Evolutionary conservation across 2,329 filamentous ascomycete genomes (phyloP), one percentile per base, ranked within the genome.

Genomic region (Aspergillus chevalieri): DNA sequence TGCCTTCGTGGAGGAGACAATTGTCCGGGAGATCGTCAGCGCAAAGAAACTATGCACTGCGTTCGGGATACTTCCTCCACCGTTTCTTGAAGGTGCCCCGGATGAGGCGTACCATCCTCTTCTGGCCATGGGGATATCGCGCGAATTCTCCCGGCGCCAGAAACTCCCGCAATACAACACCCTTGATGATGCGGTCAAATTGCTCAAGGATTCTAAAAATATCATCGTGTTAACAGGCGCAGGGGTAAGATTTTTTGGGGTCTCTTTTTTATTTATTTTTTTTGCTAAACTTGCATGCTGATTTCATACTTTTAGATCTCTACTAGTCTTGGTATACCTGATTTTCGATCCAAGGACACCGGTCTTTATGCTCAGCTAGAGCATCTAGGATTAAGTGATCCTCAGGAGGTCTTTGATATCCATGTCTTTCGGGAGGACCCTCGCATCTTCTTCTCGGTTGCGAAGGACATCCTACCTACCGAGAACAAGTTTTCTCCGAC

Each of bases 381-480:
- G 59, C 82, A 89, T 61, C 79, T 93, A 52, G 90, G 89, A 6
- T 77, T 84, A 52, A 82, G 76, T 55, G 91, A 96, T 61, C 92
- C 92, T 1, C 91, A 97, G 65, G 90, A 97, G 64, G 90, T 97
- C 22, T 98, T 98, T 64, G 89, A 95, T 71, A 93, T 97, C 55
- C 72, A 82, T 47, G 78, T 91, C 57, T 98, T 98, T 69, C 83
- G 84, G 59, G 80, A 91, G 44, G 87, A 97, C 64, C 93, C 93
- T 1, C 81, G 78, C 56, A 87, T 92, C 56, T 98, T 98, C 75
- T 98, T 94, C 75, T 85, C 83, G 1, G 82, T 96, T 43, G 92
- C 92, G 43, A 89, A 89, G 66, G 89, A 95, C 65, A 95, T 97
- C 56, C 74, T 97, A 26, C 90, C 92, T 9, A 81, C 83, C 19